Base-by-base conservation (phyloP, 2,329 filamentous ascomycete genomes). In the Massarina eburnea region DNA sequence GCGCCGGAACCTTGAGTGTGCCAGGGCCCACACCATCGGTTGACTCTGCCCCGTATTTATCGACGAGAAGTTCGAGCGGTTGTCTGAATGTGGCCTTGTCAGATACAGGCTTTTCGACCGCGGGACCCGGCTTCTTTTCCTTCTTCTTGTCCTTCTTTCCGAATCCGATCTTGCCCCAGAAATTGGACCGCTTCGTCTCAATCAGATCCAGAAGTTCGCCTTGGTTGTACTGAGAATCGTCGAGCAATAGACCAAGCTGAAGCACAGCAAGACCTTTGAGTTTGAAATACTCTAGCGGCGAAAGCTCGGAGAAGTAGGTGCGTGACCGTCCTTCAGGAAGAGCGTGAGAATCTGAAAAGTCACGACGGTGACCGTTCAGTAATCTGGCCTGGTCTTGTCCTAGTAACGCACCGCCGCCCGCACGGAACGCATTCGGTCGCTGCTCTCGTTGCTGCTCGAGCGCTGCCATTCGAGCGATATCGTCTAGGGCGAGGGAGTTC, bases 161-260 rank as follows among this genome's bases (percentile, higher is more conserved):
- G 54, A 99, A 91, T 55, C 91, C 92, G 53, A 99, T 91, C 61
- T 96, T 96, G 70, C 92, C 94, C 94, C 94, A 99, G 72, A 99
- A 96, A 0, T 89, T 97, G 19, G 89, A 84, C 51, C 96, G 95
- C 63, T 89, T 86, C 2, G 89, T 90, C 71, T 99, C 94, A 51
- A 99, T 97, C 39, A 99, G 83, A 50, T 89, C 84, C 12, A 97
- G 80, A 1, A 99, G 78, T 64, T 99, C 94, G 55, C 97, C 94
- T 47, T 97, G 80, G n/a, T 86, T 88, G 71, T 97, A 97, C 58
- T 95, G 85, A 3, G 85, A 84, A 57, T 95, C 91, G 59, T 95
- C 91, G 4, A 99, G 79, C 69, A 97, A 79, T 6, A 94, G 91
- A 55, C 96, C 90, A 85, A 99, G 95, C 1, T 89, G 92, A 48